A percentile compares a stretch with the other conserved stretches of the same genome.
These are phyloP conservation scores for Yarrowia alimentaria DNA, from an alignment of 805 yeast species.

Conservation along the genomic window DNA sequence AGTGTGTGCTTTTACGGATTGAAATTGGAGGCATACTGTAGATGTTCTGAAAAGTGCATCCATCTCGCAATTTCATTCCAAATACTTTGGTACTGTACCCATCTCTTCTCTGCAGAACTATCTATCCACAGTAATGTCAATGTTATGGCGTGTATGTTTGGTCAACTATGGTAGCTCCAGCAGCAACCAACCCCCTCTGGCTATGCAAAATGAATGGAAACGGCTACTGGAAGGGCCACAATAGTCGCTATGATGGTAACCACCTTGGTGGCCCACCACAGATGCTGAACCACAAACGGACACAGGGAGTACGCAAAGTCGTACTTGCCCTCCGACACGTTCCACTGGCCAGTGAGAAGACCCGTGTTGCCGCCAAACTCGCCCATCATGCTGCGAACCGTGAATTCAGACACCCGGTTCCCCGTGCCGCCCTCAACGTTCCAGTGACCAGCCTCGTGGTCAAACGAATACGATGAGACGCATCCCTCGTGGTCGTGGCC, in stretches of 20 bases:
- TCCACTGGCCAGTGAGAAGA: constrained; percentile 72
- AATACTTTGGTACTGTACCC: too few species aligned
- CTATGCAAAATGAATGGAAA: not conserved
- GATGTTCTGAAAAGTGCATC: too few species aligned
- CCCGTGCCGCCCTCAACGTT: not conserved
- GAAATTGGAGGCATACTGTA: too few species aligned
- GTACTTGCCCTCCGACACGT: not conserved
- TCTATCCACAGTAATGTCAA: too few species aligned
- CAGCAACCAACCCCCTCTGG: not conserved
- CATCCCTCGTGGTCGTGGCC: constrained; percentile 99
- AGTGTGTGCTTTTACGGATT: too few species aligned
- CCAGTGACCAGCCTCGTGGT: constrained; percentile 31
- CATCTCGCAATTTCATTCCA: too few species aligned
- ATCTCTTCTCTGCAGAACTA: too few species aligned
- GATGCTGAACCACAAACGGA: constrained; percentile 81
- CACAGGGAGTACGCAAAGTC: constrained; percentile 70
- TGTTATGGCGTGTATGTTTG: not conserved
- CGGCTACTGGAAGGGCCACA: constrained; percentile 30
- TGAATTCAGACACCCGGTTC: constrained; percentile 61
- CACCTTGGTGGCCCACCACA: constrained; percentile 90
- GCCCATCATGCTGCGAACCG: constrained; percentile 95
- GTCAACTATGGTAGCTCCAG: too few species aligned
- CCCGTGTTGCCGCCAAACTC: constrained; percentile 91
- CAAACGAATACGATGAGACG: constrained; percentile 58
- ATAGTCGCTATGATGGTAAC: constrained; percentile 46